phyloP scores from a whole-genome alignment of 2,329 filamentous ascomycete genomes.

The Tolypocladium paradoxum region DNA sequence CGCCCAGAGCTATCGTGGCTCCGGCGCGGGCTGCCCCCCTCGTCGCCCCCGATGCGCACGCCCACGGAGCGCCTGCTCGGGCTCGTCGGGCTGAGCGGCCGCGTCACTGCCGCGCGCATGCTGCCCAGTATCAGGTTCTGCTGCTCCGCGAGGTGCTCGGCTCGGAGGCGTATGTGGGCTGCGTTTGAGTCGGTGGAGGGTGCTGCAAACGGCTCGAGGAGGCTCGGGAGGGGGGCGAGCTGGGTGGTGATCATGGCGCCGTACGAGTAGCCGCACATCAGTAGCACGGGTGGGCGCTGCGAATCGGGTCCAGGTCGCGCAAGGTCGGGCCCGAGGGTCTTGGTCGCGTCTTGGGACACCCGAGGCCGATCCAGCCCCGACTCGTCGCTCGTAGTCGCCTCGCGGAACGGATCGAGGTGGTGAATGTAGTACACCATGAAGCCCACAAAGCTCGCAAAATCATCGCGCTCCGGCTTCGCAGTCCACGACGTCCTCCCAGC shows the following conservation, averaged over 20 bases:
- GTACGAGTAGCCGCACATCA: constrained; percentile 82
- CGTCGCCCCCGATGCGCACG: constrained; percentile 40
- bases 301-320: neutral
- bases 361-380: too few species aligned
- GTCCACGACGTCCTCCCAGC: constrained; percentile 81
- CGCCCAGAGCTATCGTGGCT: constrained; percentile 24
- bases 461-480: constrained; percentile 64
- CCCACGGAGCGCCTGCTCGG: constrained; percentile 18
- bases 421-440: constrained; percentile 69
- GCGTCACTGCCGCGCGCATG: constrained; percentile 19
- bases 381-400: constrained; percentile 1
- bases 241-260: constrained; percentile 72
- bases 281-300: constrained; percentile 22
- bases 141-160: constrained; percentile 54
- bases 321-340: neutral
- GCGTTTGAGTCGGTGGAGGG: constrained; percentile 45
- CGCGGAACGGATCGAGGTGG: constrained; percentile 34
- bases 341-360: neutral
- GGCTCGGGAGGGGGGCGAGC: constrained; percentile 50
- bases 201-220: constrained; percentile 48
- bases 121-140: constrained; percentile 39
- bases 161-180: constrained; percentile 60
- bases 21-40: constrained; percentile 27
- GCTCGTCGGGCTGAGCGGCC: constrained; percentile 13
- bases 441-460: constrained; percentile 75